These are phyloP conservation scores for Podochytrium sp. DNA, from an alignment of 192 early-diverging fungal species.

Conservation along the genomic window DNA sequence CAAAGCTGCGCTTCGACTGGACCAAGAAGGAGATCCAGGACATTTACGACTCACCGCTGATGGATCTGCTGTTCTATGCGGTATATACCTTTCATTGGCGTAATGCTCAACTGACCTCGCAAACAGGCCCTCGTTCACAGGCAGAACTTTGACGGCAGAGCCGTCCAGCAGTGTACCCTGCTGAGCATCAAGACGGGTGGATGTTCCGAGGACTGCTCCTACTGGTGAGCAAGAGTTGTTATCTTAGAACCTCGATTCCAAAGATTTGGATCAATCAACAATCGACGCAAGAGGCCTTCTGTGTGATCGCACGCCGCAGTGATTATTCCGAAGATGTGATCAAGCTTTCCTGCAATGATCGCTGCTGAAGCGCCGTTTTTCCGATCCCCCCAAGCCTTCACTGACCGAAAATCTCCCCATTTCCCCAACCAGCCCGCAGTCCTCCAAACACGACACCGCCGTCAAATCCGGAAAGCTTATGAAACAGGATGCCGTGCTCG, in stretches of 20 bases:
- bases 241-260: too few species aligned
- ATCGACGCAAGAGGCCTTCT: too few species aligned
- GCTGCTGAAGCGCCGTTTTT: too few species aligned
- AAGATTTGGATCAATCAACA: too few species aligned
- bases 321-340: too few species aligned
- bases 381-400: too few species aligned
- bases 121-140: slow-evolving; percentile 78
- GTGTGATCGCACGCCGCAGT: too few species aligned
- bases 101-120: not conserved
- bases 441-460: slow-evolving; percentile 70
- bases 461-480: slow-evolving; percentile 75
- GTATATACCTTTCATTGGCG: slow-evolving; percentile 46
- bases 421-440: slow-evolving; percentile 64
- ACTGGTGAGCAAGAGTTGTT: too few species aligned
- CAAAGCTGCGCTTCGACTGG: slow-evolving; percentile 65
- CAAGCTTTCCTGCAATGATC: too few species aligned
- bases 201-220: slow-evolving; percentile 83
- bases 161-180: slow-evolving; percentile 81
- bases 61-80: slow-evolving; percentile 77
- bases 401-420: too few species aligned
- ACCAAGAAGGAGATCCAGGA: slow-evolving; percentile 69
- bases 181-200: slow-evolving; percentile 84
- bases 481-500: slow-evolving; percentile 69
- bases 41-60: slow-evolving; percentile 77
- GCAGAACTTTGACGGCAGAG: slow-evolving; percentile 65